Evolutionary conservation across 306 rosid genomes (phyloP).

Genomic region (Canavalia gladiata): DNA sequence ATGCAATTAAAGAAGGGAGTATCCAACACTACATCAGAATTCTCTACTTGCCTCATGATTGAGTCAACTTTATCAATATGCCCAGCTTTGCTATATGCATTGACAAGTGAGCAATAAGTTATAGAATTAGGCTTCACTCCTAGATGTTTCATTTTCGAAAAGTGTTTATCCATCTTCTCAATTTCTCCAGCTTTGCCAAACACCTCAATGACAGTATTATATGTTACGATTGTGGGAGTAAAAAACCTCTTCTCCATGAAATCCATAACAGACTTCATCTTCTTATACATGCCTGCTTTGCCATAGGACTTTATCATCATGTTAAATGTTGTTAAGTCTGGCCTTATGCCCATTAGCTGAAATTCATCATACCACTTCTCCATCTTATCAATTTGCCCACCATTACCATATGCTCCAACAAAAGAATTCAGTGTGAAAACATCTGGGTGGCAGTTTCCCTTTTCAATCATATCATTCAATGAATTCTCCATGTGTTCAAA

Average conservation of each 20-base stretch:
- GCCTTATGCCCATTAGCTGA: conserved; percentile 77
- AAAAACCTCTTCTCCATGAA: conserved; percentile 82
- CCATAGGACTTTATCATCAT: conserved; percentile 86
- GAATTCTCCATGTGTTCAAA: conserved; percentile 80
- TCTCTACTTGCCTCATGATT: conserved; percentile 77
- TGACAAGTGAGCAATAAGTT: conserved; percentile 84
- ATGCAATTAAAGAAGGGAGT: conserved; percentile 84
- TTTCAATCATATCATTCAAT: conserved; percentile 83
- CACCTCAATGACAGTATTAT: conserved; percentile 82
- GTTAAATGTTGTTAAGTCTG: conserved; percentile 86
- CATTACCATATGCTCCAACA: conserved; percentile 74
- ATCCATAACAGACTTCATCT: conserved; percentile 73
- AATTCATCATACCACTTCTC: conserved; percentile 95
- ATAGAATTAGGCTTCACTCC: conserved; percentile 89
- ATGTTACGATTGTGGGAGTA: conserved; percentile 75
- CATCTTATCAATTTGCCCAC: conserved; percentile 77
- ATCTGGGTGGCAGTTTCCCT: conserved; percentile 74
- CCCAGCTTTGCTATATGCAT: conserved; percentile 79
- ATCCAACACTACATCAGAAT: conserved; percentile 81
- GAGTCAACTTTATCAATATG: conserved; percentile 70
- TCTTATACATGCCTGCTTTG: conserved; percentile 71
- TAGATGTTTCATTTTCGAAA: conserved; percentile 75
- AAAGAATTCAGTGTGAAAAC: conserved; percentile 82
- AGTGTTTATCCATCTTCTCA: conserved; percentile 71
- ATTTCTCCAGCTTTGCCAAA: conserved; percentile 83